Conservation (phyloP, 495 filamentous ascomycete species). For the Neurospora sp. region DNA sequence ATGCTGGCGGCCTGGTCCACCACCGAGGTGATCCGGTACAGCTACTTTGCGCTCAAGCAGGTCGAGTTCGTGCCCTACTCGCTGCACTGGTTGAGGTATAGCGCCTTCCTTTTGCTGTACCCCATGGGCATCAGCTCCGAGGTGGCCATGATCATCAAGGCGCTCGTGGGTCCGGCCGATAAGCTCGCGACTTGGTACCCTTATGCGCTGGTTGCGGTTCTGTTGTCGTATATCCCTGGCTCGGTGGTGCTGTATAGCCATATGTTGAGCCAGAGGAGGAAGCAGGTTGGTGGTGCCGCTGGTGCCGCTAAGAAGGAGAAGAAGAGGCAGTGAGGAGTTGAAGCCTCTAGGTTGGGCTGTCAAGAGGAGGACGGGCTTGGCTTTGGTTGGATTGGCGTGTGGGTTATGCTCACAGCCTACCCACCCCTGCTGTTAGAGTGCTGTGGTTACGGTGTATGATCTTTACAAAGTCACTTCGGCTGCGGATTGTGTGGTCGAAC, state of each 20-base stretch:
- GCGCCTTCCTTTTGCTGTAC: conserved; percentile 86
- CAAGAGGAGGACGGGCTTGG: background rate
- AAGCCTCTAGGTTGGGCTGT: background rate
- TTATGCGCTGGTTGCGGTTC: conserved; percentile 47
- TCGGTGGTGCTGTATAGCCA: conserved; percentile 83
- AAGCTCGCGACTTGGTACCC: conserved; percentile 36
- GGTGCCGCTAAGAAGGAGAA: conserved; percentile 15
- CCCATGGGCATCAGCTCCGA: conserved; percentile 85
- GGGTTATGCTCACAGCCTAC: background rate
- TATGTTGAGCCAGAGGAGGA: conserved; percentile 84
- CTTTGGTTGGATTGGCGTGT: background rate
- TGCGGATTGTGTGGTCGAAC: background rate
- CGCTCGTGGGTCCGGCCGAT: conserved; percentile 53
- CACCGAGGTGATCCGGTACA: conserved; percentile 83
- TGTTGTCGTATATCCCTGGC: conserved; percentile 79
- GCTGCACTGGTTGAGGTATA: conserved; percentile 84
- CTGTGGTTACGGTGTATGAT: background rate
- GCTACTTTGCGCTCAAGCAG: conserved; percentile 72
- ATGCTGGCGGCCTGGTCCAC: conserved; percentile 78
- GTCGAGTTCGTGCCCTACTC: conserved; percentile 44
- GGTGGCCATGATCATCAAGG: conserved; percentile 61
- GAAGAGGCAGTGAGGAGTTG: conserved; percentile 12
- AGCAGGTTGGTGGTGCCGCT: conserved; percentile 47
- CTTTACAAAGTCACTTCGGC: background rate
- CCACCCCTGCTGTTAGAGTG: background rate